Conservation (phyloP, 768 basidiomycete genomes). For the Mycena latifolia region DNA sequence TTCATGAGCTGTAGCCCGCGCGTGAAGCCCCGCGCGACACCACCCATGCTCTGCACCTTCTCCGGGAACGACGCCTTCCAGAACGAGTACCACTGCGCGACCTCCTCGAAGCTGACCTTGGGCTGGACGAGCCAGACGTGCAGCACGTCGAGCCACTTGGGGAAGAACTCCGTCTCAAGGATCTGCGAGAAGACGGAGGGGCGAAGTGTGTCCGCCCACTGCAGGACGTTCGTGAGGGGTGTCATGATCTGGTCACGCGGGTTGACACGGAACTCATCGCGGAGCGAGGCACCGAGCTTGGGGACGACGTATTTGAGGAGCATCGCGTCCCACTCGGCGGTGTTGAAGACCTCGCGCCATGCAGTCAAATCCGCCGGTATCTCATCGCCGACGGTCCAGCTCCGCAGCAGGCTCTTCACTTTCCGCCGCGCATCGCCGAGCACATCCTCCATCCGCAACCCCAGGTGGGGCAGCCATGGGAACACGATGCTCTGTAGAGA, state of each 20-base stretch:
- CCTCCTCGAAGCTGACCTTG: constrained; percentile 89
- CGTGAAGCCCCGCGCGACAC: constrained; percentile 85
- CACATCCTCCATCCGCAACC: constrained; percentile 85
- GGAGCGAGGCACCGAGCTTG: constrained; percentile 85
- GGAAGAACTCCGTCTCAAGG: constrained; percentile 94
- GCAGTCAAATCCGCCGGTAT: constrained; percentile 79
- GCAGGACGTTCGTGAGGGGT: constrained; percentile 80
- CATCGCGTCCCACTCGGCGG: constrained; percentile 91
- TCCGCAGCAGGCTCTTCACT: constrained; percentile 81
- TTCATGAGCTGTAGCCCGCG: constrained; percentile 95
- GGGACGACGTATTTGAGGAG: constrained; percentile 93
- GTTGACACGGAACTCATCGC: constrained; percentile 91
- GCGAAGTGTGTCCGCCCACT: constrained; percentile 83
- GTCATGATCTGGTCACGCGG: constrained; percentile 91
- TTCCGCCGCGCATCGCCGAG: constrained; percentile 90
- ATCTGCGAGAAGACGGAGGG: constrained; percentile 85
- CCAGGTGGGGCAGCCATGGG: constrained; percentile 95
- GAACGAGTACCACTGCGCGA: constrained; percentile 92
- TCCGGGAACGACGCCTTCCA: constrained; percentile 90
- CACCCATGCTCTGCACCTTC: constrained; percentile 71
- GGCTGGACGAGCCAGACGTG: constrained; percentile 96
- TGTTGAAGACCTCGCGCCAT: constrained; percentile 91
- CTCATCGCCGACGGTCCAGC: constrained; percentile 80
- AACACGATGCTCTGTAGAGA: constrained; percentile 88
- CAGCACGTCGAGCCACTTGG: constrained; percentile 94